A percentile compares a stretch with the other conserved stretches of the same genome.
These are phyloP conservation scores for Psilocybe mexicana DNA, from an alignment of 1,284 basidiomycete genomes.

Conservation along the genomic window DNA sequence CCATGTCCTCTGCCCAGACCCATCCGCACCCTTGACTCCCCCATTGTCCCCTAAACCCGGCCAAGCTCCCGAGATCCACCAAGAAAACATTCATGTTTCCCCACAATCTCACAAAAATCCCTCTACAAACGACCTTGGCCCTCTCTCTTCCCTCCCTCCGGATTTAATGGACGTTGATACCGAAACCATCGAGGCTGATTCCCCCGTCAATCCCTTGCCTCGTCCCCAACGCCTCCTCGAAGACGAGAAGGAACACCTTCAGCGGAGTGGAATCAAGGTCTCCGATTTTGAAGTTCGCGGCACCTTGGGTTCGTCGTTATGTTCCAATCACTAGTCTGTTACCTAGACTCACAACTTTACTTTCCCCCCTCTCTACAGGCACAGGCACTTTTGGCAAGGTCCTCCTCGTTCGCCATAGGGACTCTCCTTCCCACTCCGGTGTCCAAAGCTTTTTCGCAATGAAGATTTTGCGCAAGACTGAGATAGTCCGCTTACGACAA, in stretches of 20 bases:
- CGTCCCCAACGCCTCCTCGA: constrained; percentile 62
- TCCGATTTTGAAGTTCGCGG: constrained; percentile 82
- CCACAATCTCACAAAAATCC: constrained; percentile 4
- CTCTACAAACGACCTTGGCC: constrained; percentile 9
- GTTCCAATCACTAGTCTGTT: constrained; percentile 9
- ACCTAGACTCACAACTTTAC: constrained; percentile 14
- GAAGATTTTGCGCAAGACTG: constrained; percentile 91
- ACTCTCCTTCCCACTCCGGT: constrained; percentile 44
- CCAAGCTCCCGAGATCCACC: constrained; percentile 15
- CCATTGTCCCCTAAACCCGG: constrained; percentile 49
- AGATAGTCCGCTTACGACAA: constrained; percentile 94
- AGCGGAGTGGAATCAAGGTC: constrained; percentile 57
- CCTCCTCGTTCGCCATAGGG: constrained; percentile 74
- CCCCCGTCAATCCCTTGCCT: constrained; percentile 30
- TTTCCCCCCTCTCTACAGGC: constrained; percentile 45
- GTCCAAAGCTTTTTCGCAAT: constrained; percentile 80
- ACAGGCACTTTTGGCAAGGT: constrained; percentile 95
- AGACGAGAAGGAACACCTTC: constrained; percentile 67
- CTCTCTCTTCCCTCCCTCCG: constrained; percentile 9
- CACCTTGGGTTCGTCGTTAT: constrained; percentile 58
- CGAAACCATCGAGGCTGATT: constrained; percentile 16
- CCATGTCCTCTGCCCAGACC: constrained; percentile 33
- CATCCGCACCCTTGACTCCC: constrained; percentile 58
- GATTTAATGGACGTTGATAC: constrained; percentile 23
- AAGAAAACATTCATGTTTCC: constrained; percentile 15